Conservation (phyloP, 192 early-diverging fungal genomes). For the Gonapodya prolifera region DNA sequence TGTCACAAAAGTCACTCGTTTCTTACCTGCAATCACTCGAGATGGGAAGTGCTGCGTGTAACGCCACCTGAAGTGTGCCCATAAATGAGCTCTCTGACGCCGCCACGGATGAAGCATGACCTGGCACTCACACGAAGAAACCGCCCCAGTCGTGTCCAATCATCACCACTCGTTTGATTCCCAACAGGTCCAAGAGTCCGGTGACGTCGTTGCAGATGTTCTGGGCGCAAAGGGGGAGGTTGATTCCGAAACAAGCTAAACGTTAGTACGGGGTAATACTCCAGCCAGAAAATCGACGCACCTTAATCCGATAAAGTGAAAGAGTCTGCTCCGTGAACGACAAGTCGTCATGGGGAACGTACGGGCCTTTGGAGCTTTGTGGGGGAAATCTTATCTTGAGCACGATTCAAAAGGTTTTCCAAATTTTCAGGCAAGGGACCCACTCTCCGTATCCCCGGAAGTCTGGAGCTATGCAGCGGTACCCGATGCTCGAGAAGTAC, state of each 20-base stretch:
- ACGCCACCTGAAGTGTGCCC: background rate
- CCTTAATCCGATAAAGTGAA: background rate
- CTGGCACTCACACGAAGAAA: background rate
- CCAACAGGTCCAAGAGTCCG: slow-evolving; percentile 2
- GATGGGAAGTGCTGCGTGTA: background rate
- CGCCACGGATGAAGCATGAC: no score
- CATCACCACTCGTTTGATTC: background rate
- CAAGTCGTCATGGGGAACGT: background rate
- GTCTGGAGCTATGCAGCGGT: background rate
- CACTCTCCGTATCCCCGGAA: background rate
- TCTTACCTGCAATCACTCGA: background rate
- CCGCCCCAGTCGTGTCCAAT: slow-evolving; percentile 2
- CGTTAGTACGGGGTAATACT: no score
- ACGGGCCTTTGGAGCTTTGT: background rate
- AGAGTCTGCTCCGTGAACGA: background rate
- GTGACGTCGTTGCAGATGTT: background rate
- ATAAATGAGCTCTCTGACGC: no score
- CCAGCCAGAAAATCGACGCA: background rate
- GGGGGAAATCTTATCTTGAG: no score
- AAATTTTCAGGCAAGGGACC: background rate
- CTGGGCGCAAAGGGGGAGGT: background rate
- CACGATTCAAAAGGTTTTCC: background rate
- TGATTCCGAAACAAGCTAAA: no score
- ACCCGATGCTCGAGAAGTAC: background rate
- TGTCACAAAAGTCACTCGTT: no score